Percentiles rank a stretch among this genome's conserved stretches.
Conservation (phyloP, 2,329 filamentous ascomycete genomes). For the Botrytis aclada region DNA sequence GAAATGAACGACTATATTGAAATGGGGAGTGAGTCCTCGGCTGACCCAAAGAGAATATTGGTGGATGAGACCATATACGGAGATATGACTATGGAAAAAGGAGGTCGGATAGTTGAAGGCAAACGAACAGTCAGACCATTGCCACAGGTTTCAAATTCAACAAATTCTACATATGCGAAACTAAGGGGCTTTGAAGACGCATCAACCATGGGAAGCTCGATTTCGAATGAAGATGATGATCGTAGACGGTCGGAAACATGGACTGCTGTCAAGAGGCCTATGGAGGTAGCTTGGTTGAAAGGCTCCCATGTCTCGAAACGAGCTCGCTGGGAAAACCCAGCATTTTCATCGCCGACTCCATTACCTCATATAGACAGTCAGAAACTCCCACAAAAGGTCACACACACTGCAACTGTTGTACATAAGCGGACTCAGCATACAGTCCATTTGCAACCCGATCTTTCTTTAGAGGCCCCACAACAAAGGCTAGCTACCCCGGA, state of each 20-base stretch:
- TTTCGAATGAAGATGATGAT: neutral
- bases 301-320: conserved; percentile 35
- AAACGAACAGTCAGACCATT: neutral
- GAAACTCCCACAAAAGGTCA: neutral
- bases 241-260: neutral
- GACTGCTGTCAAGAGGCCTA: conserved; percentile 25
- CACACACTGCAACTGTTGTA: neutral
- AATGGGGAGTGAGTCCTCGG: neutral
- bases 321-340: conserved; percentile 32
- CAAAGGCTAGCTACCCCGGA: neutral
- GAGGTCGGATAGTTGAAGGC: neutral
- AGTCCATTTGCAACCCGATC: neutral
- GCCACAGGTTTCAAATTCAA: neutral
- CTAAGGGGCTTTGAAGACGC: neutral
- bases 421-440: neutral
- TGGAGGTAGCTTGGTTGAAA: conserved; percentile 34
- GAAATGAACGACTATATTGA: neutral
- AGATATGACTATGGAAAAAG: neutral
- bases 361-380: conserved; percentile 1
- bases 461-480: neutral
- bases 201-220: conserved; percentile 7
- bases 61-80: neutral
- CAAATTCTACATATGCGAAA: neutral
- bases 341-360: conserved; percentile 34
- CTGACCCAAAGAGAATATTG: neutral